Evolutionary conservation across 1,139 yeast genomes (phyloP), one percentile per base, ranked within the genome.

Genomic region (Scheffersomyces quercinus): DNA sequence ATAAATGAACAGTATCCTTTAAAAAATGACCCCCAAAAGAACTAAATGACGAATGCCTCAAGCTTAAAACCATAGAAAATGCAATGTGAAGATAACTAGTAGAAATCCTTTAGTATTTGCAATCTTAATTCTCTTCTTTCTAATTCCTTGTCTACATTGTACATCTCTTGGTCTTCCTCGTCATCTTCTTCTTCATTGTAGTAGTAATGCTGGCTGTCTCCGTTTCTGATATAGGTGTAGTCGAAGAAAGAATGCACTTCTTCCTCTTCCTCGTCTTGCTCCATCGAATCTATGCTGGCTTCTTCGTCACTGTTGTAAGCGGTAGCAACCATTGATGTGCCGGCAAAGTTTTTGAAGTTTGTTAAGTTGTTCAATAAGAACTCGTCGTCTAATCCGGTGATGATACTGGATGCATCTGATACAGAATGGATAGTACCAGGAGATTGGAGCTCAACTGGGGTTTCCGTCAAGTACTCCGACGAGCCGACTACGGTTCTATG

Each of bases 91-190:
- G 8, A 14, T 13, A 36, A 40, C 36, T 28, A 46, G 33, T 47
- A 54, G 38, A 70, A 58, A 45, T 72, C 76, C 41, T 56, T 60
- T 52, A 71, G 53, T 47, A 72, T 67, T 49, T 72, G 77, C 47
- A 66, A 54, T 41, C 78, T 59, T 41, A 73, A 63, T 53, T 71
- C 76, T 33, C 60, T 51, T 47, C 74, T 59, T 50, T 73, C 77
- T 39, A 52, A 54, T 37, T 72, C 75, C 45, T 59, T 62, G 31
- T 66, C 68, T 30, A 54, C 55, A 7, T 35, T 31, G 14, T 43
- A 40, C 16, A 33, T 26, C 10, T 37, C 31, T 31, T 39, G 31
- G 28, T 38, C 44, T 8, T 40, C 42, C 4, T 24, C 37, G 10
- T 40, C 46, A 10, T 48, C 49, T 3, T 40, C 45, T 11, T 48